Evolutionary conservation across 208 protist genomes (phyloP), one percentile per base, ranked within the genome.

Genomic region (Leishmania amazonensis): DNA sequence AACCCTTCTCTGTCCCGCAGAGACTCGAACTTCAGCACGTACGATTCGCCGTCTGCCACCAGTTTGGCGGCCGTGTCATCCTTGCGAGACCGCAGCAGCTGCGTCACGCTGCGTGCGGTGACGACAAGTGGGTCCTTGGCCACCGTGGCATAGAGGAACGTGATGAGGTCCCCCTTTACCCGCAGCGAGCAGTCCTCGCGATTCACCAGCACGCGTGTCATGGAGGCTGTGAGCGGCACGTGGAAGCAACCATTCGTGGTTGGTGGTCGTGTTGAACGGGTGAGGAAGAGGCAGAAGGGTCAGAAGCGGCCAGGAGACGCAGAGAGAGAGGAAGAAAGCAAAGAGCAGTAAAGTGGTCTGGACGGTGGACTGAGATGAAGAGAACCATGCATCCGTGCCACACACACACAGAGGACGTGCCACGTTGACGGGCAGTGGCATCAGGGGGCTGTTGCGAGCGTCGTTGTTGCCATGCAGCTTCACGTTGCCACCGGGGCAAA

Each of bases 21-120:
- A 31, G 79, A 83, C 15, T 81, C 84, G 71, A 94, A 96, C 53
- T 81, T 83, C 31, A 93, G 76, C 42, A 93, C 64, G 71, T 90
- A 83, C 7, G 76, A 57, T 40, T 51, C 77, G 15, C 80, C 81
- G 24, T 73, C 86, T 8, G 87, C 76, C 35, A 92, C 78, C 54
- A 94, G 68, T 75, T 94, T 94, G 0, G 87, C 89, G 2, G 83
- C 70, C 6, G 71, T 81, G 42, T 85, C 82, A 81, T 94, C 88
- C 40, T 89, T 88, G 57, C 91, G 90, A 15, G 93, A 95, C 38
- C 93, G 91, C 70, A 95, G 67, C 28, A 96, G 87, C 84, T 96
- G 93, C 51, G 71, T 83, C 72, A 96, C 86, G 54, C 87, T 87
- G 40, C 74, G 79, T 28, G 80, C 81, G 15, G 81, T 67, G 35